Conservation (phyloP, 106 monocot genomes). For the Dioscorea zingiberensis region DNA sequence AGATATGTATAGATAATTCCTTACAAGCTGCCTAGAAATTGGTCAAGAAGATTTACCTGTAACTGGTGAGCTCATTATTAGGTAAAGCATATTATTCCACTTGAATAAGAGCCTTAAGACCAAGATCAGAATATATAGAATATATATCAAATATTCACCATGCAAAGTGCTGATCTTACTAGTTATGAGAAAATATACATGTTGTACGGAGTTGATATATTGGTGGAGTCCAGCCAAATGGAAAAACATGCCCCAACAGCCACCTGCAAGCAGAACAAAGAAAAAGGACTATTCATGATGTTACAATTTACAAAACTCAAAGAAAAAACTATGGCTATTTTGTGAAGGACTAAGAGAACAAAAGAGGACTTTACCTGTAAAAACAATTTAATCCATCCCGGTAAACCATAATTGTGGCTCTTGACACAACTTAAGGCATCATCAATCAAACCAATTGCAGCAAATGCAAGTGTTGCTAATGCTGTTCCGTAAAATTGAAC, state of each 20-base stretch:
- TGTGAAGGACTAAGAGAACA: not conserved
- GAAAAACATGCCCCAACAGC: slow-evolving; percentile 66
- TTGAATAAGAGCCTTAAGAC: too few relatives aligned
- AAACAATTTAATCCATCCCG: slow-evolving; percentile 48
- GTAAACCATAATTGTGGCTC: slow-evolving; percentile 35
- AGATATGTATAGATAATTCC: too few relatives aligned
- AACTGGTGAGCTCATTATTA: too few relatives aligned
- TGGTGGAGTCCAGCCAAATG: slow-evolving; percentile 58
- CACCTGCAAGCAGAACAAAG: slow-evolving; percentile 36
- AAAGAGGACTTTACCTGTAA: slow-evolving; percentile 37
- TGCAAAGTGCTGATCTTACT: slow-evolving; percentile 29
- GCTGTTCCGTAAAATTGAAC: slow-evolving; percentile 46
- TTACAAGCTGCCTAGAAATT: too few relatives aligned
- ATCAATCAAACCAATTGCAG: slow-evolving; percentile 67
- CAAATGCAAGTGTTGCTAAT: slow-evolving; percentile 50
- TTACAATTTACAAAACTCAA: not conserved
- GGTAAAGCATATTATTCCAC: too few relatives aligned
- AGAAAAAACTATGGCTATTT: not conserved
- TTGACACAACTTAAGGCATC: slow-evolving; percentile 38
- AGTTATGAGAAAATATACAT: slow-evolving; percentile 62
- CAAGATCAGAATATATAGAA: too few relatives aligned
- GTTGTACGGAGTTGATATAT: slow-evolving; percentile 76
- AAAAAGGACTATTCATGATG: too few relatives aligned
- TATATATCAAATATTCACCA: too few relatives aligned
- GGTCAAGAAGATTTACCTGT: too few relatives aligned